Conservation (phyloP, 257 asterid species). For the Gynochthodes officinalis region DNA sequence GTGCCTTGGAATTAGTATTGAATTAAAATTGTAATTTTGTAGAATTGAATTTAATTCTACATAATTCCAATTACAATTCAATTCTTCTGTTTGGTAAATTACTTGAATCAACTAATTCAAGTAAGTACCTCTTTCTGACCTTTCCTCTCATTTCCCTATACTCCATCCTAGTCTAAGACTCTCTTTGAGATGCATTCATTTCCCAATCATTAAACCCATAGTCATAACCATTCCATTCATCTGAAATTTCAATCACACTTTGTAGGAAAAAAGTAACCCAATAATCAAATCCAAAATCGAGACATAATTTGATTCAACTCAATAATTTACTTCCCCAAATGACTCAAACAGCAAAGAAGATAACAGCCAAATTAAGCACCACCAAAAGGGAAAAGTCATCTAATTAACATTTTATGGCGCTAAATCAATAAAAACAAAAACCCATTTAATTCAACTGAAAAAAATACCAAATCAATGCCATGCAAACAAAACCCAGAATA, state of each 20-base stretch:
- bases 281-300: not conserved
- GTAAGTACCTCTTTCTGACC: not conserved
- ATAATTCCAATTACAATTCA: too few species aligned
- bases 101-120: too few species aligned
- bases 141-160: not conserved
- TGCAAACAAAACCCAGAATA: slow-evolving; percentile 8
- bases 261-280: not conserved
- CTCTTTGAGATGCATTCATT: not conserved
- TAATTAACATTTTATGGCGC: not conserved
- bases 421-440: not conserved
- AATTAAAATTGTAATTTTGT: too few species aligned
- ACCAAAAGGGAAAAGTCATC: not conserved
- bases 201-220: not conserved
- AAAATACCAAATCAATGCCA: slow-evolving; percentile 2
- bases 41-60: too few species aligned
- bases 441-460: not conserved
- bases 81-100: too few species aligned
- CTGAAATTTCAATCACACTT: not conserved
- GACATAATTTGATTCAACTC: not conserved
- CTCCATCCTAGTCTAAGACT: not conserved
- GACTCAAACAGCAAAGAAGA: not conserved
- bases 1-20: too few species aligned
- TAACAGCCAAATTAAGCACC: not conserved
- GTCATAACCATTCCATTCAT: not conserved
- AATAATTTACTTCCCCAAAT: not conserved